Base-by-base conservation (phyloP, 192 early-diverging fungal species). In the Backusella mclennaniae region DNA sequence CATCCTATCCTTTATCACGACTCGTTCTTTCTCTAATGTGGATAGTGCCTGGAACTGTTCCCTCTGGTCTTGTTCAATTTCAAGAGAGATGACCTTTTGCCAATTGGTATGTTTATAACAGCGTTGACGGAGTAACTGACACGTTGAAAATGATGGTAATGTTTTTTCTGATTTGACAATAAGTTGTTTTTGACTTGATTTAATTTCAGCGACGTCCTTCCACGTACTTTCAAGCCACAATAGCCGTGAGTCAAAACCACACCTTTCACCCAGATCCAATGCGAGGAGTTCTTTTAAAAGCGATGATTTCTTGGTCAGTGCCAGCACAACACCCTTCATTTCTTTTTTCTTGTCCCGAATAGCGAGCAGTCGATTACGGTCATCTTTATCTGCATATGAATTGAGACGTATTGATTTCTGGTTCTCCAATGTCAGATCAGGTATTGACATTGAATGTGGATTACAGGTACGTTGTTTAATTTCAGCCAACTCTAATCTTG, bases 181-280 rank as follows among this genome's bases (percentile, higher is more conserved):
- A 21, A 52, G 14, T 21, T 71, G 72, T 3, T 74, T 71, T 31
- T 83, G 80, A 4, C 71, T 49, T 12, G 69, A 29, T 11, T 71
- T 68, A 66, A 82, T 75, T 42, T 81, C 79, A 36, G 78, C 73
- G 8, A 46, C 67, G 15, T 84, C 29, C 52, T 53, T 29, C 79
- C 79, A 76, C 46, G 35, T 31, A 42, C 17, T n/a, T 39, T 73
- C 79, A 29, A 82, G 76, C 86, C 84, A 84, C 0, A 81, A 44
- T 35, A 88, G 79, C 44, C 87, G 78, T 36, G 77, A 79, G 36
- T 88, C 87, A 75, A 86, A 88, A 2, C 85, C 87, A 74, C 87
- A 88, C 1, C 82, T 38, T 11, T 53, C 53, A 11, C 83, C 83
- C 33, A 81, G 78, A 11, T 83, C 80, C 67, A 75, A 73, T 63